Evolutionary conservation across 768 basidiomycete genomes (phyloP).

Genomic region (Lactarius deliciosus): DNA sequence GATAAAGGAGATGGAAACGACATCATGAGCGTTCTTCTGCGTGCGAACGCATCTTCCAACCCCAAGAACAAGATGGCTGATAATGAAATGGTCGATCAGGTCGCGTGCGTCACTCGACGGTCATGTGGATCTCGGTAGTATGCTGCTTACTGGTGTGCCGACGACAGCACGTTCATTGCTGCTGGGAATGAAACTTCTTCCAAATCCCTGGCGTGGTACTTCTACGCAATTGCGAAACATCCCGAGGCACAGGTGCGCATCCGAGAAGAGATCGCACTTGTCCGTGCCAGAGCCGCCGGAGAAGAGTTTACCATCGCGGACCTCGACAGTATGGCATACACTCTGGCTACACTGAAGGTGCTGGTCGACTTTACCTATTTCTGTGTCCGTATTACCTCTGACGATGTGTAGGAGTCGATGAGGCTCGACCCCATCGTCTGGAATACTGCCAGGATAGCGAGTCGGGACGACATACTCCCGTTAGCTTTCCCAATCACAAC

Average conservation of each 20-base stretch:
- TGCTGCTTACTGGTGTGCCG: neutral
- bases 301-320: neutral
- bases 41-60: neutral
- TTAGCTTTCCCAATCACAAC: conserved; percentile 17
- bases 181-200: conserved; percentile 5
- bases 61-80: neutral
- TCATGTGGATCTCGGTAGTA: neutral
- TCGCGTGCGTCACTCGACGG: neutral
- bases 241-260: conserved; percentile 15
- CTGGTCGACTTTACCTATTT: neutral
- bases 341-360: conserved; percentile 12
- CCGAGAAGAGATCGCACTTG: conserved; percentile 21
- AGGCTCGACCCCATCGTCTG: conserved; percentile 9
- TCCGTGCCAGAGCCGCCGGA: neutral
- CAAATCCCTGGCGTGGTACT: neutral
- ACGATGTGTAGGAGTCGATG: neutral
- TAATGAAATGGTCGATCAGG: neutral
- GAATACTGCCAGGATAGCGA: neutral
- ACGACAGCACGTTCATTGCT: conserved; percentile 4
- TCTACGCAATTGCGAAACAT: conserved; percentile 2
- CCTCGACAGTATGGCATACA: conserved; percentile 3
- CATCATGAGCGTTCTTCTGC: conserved; percentile 7
- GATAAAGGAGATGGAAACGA: neutral
- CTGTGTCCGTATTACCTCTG: neutral
- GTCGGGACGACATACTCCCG: conserved; percentile 12